Base-by-base conservation (phyloP, 1,284 basidiomycete species). In the Cryptococcus hybrid region DNA sequence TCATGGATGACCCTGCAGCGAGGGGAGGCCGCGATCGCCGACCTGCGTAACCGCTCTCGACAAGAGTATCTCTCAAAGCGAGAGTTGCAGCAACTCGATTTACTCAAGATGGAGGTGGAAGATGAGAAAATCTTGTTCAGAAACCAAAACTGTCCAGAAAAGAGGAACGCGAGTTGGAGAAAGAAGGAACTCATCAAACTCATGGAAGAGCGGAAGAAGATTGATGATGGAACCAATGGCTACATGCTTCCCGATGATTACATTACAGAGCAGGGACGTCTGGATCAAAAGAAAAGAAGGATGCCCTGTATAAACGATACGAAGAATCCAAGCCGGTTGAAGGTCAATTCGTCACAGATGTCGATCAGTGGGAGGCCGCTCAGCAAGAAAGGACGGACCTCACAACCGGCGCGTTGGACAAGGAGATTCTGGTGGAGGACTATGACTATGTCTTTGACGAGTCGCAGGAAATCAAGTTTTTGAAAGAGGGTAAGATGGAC, bases 361-460 rank as follows among this genome's bases (percentile, higher is more conserved):
- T 96, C 58, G 96, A 99, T 76, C 89, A 92, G 70, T 95, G 91
- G 90, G 96, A 99, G 77, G 87, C 88, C 51, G 85, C 86, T 76
- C 96, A 99, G 78, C 90, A 93, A 42, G 84, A 86, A 56, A 88
- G 92, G 69, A 92, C 92, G 65, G 89, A 89, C 24, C 89, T 95
- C 79, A 87, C 85, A 70, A 88, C 86, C 9, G 92, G 94, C 35
- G 92, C 94, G 0, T 76, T 93, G 84, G 93, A 97, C 77, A 92
- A 90, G 76, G 82, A 80, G 47, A 86, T 90, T 59, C 60, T 88
- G 30, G 85, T 87, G 35, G 91, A 92, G 47, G 80, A 78, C 34
- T 99, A 96, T 74, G 95, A 99, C 63, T 99, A 93, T 75, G 95
- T 99, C 43, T 97, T 99, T 72, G 95, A 99, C 78, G 95, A 98